phyloP scores from a whole-genome alignment of 257 asterid genomes.

The Fraxinus excelsior region DNA sequence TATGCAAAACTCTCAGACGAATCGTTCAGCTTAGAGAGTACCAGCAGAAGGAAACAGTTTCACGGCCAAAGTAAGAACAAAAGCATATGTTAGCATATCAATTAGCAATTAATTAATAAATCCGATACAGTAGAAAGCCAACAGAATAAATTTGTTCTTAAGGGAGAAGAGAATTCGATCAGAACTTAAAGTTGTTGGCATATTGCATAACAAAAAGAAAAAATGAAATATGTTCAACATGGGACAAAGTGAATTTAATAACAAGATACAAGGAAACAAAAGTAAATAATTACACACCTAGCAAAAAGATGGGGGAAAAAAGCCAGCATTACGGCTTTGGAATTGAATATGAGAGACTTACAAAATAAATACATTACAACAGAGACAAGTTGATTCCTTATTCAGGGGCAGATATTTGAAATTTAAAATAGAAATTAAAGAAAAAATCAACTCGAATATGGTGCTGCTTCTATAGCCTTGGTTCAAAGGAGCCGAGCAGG shows the following conservation, averaged over 20 bases:
- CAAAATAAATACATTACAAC: background rate
- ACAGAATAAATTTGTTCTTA: background rate
- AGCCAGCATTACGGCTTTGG: background rate
- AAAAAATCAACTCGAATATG: background rate
- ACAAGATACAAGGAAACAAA: background rate
- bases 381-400: background rate
- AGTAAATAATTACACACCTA: background rate
- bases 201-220: background rate
- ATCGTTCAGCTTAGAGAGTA: slow-evolving; percentile 8
- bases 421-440: background rate
- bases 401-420: background rate
- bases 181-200: background rate
- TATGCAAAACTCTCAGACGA: slow-evolving; percentile 9
- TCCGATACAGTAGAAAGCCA: background rate
- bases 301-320: background rate
- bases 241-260: background rate
- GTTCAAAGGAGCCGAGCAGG: background rate
- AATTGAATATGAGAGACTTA: too few species aligned
- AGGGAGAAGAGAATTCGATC: background rate
- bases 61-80: background rate
- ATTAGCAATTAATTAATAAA: background rate
- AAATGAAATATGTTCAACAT: background rate
- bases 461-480: background rate
- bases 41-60: slow-evolving; percentile 28
- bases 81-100: background rate